Evolutionary conservation across 768 basidiomycete genomes (phyloP).

Genomic region (Rhodotorula paludigena): DNA sequence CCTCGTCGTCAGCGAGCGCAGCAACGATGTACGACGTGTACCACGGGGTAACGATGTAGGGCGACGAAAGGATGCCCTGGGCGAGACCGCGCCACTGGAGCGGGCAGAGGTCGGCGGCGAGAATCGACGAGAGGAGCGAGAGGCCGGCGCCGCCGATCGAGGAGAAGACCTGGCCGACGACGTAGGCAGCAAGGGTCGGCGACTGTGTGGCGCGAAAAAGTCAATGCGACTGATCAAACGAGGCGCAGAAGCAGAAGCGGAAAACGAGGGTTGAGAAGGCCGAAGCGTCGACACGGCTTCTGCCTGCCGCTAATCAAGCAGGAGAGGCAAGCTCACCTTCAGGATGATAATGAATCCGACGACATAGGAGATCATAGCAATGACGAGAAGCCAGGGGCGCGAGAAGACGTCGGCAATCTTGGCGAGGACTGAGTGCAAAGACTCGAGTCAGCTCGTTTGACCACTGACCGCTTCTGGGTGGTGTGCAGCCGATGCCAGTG

Average conservation of each 20-base stretch:
- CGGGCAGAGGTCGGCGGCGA: constrained; percentile 46
- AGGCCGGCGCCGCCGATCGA: constrained; percentile 44
- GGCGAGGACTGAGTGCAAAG: constrained; percentile 6
- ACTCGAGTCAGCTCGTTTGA: background rate
- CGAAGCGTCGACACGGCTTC: too few species aligned
- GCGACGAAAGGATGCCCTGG: constrained; percentile 41
- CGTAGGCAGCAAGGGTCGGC: constrained; percentile 39
- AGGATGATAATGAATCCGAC: constrained; percentile 46
- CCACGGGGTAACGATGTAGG: constrained; percentile 44
- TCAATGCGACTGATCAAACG: background rate
- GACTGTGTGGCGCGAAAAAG: background rate
- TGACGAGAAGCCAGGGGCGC: constrained; percentile 40
- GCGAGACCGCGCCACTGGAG: constrained; percentile 46
- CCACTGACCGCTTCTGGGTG: background rate
- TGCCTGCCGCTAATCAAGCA: too few species aligned
- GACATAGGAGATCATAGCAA: constrained; percentile 41
- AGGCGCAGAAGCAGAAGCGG: too few species aligned
- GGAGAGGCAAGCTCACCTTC: too few species aligned
- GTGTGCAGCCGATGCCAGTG: background rate
- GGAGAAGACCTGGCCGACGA: constrained; percentile 43
- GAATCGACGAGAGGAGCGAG: constrained; percentile 41
- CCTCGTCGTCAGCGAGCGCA: background rate
- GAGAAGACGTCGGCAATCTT: constrained; percentile 43
- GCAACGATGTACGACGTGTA: constrained; percentile 25
- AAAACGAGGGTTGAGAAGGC: too few species aligned